Conservation (phyloP, 2,329 filamentous ascomycete genomes). For the Pseudogymnoascus sp. region DNA sequence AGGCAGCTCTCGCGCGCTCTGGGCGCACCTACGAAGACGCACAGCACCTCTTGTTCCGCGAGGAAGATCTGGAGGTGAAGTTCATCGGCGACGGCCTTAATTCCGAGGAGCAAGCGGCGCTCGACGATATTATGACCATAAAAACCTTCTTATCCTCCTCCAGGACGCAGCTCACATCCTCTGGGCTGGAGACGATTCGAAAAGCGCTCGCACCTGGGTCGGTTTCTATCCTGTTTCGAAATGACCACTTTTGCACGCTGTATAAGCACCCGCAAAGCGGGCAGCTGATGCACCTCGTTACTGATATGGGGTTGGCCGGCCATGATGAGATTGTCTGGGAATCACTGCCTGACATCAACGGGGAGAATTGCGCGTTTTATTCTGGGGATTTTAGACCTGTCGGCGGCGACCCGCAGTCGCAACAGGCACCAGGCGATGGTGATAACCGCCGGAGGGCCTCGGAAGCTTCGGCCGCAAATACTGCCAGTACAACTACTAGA, state of each 20-base stretch:
- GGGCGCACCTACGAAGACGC: slow-evolving; percentile 86
- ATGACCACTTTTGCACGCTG: slow-evolving; percentile 92
- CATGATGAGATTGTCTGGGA: slow-evolving; percentile 97
- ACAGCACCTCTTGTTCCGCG: slow-evolving; percentile 78
- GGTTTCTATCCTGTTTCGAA: slow-evolving; percentile 87
- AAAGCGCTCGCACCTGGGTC: slow-evolving; percentile 65
- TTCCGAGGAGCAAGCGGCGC: slow-evolving; percentile 65
- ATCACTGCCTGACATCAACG: slow-evolving; percentile 79
- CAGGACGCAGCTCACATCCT: slow-evolving; percentile 78
- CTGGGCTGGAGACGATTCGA: slow-evolving; percentile 68
- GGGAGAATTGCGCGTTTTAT: slow-evolving; percentile 72
- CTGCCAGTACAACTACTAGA: not conserved
- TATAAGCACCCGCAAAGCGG: slow-evolving; percentile 77
- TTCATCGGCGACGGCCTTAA: slow-evolving; percentile 55
- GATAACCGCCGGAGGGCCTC: slow-evolving; percentile 30
- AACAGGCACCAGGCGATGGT: not conserved
- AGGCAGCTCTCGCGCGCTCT: slow-evolving; percentile 61
- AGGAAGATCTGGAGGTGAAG: slow-evolving; percentile 81
- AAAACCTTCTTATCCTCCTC: slow-evolving; percentile 72
- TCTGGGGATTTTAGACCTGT: slow-evolving; percentile 85
- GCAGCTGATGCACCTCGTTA: slow-evolving; percentile 75
- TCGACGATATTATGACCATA: slow-evolving; percentile 77
- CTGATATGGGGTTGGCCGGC: slow-evolving; percentile 79
- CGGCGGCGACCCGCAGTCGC: slow-evolving; percentile 40
- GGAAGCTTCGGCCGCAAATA: not conserved